phyloP scores from a whole-genome alignment of 371 early-diverging fungal species.

The Saksenaea vasiformis region DNA sequence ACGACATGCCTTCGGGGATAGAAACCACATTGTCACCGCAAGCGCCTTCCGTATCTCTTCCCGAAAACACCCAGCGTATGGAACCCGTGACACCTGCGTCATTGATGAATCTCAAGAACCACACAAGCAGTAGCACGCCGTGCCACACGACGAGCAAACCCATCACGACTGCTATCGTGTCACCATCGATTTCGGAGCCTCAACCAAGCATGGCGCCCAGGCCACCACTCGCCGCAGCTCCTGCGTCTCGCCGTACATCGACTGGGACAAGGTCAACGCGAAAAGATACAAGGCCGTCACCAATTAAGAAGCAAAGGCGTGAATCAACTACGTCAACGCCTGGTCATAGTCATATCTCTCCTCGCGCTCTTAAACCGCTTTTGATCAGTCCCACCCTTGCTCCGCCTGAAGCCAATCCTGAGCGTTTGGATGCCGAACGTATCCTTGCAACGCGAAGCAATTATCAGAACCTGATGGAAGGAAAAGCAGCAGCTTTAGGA shows the following conservation, averaged over 20 bases:
- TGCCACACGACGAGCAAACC: not conserved
- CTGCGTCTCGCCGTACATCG: slow-evolving; percentile 1
- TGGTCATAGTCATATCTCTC: slow-evolving; percentile 25
- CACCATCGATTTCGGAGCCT: not conserved
- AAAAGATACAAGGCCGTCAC: slow-evolving; percentile 3
- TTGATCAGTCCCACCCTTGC: slow-evolving; percentile 46
- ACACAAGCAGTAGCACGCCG: slow-evolving; percentile 8
- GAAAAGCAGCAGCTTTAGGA: slow-evolving; percentile 75
- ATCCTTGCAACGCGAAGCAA: slow-evolving; percentile 80
- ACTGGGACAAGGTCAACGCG: not conserved
- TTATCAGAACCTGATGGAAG: slow-evolving; percentile 84
- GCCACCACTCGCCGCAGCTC: slow-evolving; percentile 3
- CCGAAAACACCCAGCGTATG: slow-evolving; percentile 15
- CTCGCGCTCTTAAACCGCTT: slow-evolving; percentile 45
- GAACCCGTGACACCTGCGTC: slow-evolving; percentile 69
- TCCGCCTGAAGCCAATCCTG: slow-evolving; percentile 18
- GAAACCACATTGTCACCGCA: not conserved
- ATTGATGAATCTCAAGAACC: slow-evolving; percentile 54
- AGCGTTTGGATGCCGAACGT: slow-evolving; percentile 37
- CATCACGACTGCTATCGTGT: not conserved
- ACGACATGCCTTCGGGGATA: not conserved
- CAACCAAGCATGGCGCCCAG: slow-evolving; percentile 4
- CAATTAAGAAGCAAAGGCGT: slow-evolving; percentile 22
- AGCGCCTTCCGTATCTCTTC: slow-evolving; percentile 18
- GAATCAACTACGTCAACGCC: slow-evolving; percentile 12